Percentiles rank a stretch among this genome's conserved stretches.
phyloP scores from a whole-genome alignment of 192 early-diverging fungal species.

The Coemansia sp. region DNA sequence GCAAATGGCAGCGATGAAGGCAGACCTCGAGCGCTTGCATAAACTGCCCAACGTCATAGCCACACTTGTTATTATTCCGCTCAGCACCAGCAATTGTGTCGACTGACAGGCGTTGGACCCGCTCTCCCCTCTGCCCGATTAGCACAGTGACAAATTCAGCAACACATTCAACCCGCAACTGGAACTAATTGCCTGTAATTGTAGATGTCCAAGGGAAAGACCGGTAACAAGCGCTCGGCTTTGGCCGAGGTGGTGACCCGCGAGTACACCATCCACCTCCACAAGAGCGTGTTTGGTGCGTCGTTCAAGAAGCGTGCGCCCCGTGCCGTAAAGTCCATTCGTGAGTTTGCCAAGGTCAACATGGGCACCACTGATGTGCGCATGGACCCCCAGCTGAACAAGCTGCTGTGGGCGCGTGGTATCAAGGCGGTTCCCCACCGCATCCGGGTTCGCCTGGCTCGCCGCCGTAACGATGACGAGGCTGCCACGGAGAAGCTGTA shows the following conservation, averaged over 20 bases:
- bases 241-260: slow-evolving; percentile 90
- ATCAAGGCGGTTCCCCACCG: slow-evolving; percentile 94
- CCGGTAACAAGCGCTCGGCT: slow-evolving; percentile 74
- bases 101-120: no score
- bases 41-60: no score
- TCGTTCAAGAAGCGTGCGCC: slow-evolving; percentile 98
- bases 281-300: slow-evolving; percentile 81
- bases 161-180: not conserved
- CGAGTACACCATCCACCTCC: slow-evolving; percentile 99
- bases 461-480: slow-evolving; percentile 97
- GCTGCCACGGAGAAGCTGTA: slow-evolving; percentile 96
- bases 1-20: no score
- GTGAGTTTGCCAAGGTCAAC: slow-evolving; percentile 82
- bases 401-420: slow-evolving; percentile 90
- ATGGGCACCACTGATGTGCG: slow-evolving; percentile 98
- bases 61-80: no score
- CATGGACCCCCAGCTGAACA: slow-evolving; percentile 93
- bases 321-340: slow-evolving; percentile 90
- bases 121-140: no score
- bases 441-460: slow-evolving; percentile 90
- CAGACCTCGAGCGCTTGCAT: no score
- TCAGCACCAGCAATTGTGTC: no score
- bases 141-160: no score
- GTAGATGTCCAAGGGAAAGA: slow-evolving; percentile 75
- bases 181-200: not conserved